Percentiles rank a stretch among this genome's conserved stretches.
Conservation (phyloP, 176 grass and related monocot species). For the Saccharum officinarum region DNA sequence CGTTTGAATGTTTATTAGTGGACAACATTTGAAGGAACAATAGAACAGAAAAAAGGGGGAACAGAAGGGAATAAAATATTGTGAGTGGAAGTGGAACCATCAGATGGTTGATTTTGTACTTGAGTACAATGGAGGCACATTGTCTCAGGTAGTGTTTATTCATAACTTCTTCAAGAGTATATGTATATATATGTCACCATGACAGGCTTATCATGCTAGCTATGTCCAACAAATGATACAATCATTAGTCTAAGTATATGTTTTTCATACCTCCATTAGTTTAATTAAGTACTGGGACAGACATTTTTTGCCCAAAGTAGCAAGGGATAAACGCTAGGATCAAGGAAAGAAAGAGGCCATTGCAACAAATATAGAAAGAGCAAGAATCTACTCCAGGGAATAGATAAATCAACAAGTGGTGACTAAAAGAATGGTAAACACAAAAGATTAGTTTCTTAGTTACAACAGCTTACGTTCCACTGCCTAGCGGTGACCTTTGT, state of each 20-base stretch:
- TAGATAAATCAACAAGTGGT: constrained; percentile 38
- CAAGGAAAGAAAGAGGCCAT: constrained; percentile 19
- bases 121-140: constrained; percentile 14
- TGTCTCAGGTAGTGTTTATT: constrained; percentile 31
- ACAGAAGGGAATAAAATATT: background rate
- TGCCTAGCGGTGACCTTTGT: no score
- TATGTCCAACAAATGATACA: constrained; percentile 34
- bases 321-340: constrained; percentile 44
- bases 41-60: background rate
- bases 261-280: background rate
- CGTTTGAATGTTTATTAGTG: constrained; percentile 18
- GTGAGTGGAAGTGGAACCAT: constrained; percentile 34
- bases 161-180: constrained; percentile 27
- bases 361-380: constrained; percentile 50
- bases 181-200: constrained; percentile 10
- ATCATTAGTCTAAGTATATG: constrained; percentile 34
- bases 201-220: background rate
- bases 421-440: constrained; percentile 40
- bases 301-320: constrained; percentile 47
- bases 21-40: constrained; percentile 6
- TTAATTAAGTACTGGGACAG: constrained; percentile 15
- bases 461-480: no score
- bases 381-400: constrained; percentile 36
- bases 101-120: constrained; percentile 29
- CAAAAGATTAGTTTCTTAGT: background rate